These are phyloP conservation scores for Cyberlindnera mississippiensis DNA, from an alignment of 805 yeast species.

Conservation along the genomic window DNA sequence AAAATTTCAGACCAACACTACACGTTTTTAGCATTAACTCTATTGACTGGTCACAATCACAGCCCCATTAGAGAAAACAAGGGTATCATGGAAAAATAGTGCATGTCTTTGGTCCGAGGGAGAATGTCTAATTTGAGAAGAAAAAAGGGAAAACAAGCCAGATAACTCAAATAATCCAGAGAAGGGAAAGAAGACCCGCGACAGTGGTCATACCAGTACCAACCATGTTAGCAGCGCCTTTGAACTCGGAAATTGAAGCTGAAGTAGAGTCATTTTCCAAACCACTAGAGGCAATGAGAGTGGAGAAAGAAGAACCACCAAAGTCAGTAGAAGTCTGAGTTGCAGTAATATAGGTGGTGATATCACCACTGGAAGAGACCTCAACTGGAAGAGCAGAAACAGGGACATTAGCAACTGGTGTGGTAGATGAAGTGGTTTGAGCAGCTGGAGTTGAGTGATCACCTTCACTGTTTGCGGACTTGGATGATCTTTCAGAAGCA, in stretches of 20 bases:
- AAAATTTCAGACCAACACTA: too few relatives aligned
- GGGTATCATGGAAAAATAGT: too few relatives aligned
- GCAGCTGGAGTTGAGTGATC: background rate
- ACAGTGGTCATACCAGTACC: constrained; percentile 1
- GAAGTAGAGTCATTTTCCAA: constrained; percentile 10
- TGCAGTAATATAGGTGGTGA: constrained; percentile 1
- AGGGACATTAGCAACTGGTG: background rate
- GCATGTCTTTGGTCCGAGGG: too few relatives aligned
- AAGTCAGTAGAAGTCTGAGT: constrained; percentile 1
- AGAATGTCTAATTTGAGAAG: too few relatives aligned
- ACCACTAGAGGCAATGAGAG: constrained; percentile 2
- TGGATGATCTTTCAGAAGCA: background rate
- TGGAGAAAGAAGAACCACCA: constrained; percentile 2
- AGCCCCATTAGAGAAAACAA: too few relatives aligned
- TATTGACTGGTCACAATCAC: too few relatives aligned
- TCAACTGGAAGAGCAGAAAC: background rate
- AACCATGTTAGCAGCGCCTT: constrained; percentile 11
- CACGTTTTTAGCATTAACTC: too few relatives aligned
- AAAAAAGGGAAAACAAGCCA: too few relatives aligned
- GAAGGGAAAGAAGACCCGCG: constrained; percentile 1
- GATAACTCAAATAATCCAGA: background rate
- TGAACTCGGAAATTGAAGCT: constrained; percentile 19
- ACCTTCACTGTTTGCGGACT: background rate
- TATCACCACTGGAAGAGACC: background rate
- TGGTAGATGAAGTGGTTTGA: background rate